Evolutionary conservation across 129 eudicot species (phyloP), one percentile per base, ranked within the genome.

Genomic region (Lactuca saligna): DNA sequence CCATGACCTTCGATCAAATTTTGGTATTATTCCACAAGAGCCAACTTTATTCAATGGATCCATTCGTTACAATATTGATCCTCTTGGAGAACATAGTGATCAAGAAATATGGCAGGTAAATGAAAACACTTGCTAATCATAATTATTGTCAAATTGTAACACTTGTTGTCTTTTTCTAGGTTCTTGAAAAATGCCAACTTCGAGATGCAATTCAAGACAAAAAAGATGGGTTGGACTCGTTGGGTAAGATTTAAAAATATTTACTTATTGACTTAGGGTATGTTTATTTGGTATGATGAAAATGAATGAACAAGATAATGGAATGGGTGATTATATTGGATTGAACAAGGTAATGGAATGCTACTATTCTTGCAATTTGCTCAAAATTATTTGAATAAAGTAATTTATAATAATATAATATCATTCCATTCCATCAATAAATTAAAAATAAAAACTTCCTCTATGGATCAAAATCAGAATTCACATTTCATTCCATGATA

Each of bases 11-110:
- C 81, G 96, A 78, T 85, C 96, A 33, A 91, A 67, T 50, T 75
- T 88, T 15, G 96, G 96, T 64, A 81, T 88, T 25, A 88, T 88
- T 48, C 96, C 96, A 29, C 96, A 88, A 77, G 96, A 88, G 15
- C 91, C 96, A 44, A 85, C 91, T 31, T 87, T 88, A 42, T 88
- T 88, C 66, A 78, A 60, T 56, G 96, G 91, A 68, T 78, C 96
- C 7, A 91, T 88, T 60, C 81, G 96, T 69, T 81, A 78, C 80
- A 88, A 88, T 71, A 55, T 88, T 78, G 96, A 88, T 71, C 96
- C 91, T 7, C 49, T 88, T 37, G 57, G 68, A 33, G 81, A 78
- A 46, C 91, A 83, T n/a, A 51, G 70, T 3, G 91, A 88, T 54
- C 65, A 81, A 11, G 91, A 88, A 50, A 79, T 88, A 49, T 88